Evolutionary conservation across 202 grass and related monocot genomes (phyloP), one percentile per base, ranked within the genome.

Genomic region (Brachypodium distachyon): DNA sequence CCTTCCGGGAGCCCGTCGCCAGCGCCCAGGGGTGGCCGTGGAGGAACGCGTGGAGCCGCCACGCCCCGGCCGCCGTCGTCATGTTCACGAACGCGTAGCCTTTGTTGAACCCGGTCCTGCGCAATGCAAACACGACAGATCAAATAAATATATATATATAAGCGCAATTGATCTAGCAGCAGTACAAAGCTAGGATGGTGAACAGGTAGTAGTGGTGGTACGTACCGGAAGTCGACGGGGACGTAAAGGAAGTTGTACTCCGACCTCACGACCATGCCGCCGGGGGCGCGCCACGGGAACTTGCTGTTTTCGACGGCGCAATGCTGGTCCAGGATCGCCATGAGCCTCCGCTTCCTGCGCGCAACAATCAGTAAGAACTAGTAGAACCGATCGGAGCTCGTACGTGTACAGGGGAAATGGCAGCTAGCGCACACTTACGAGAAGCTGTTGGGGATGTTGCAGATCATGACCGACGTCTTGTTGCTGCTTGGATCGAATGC

Each of bases 11-110:
- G 4, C 67, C 17, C 12, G n/a, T n/a, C n/a, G 1, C 11, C 18
- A 47, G 17, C 21, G 11, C 53, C 93, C 93, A 92, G 0, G 2
- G 18, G 23, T 86, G 46, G 0, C 49, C 47, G 5, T 92, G 54
- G 0, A 96, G 74, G 22, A 77, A 10, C 0, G 10, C 18, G 23
- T 60, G 67, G 0, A 92, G 75, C 39, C 89, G 71, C 0, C 34
- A 12, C 0, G 82, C 93, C 7, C 77, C 89, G 0, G 38, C 50
- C 17, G 84, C 40, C 60, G 73, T 75, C 0, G 93, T 96, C 29
- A 90, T 60, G 44, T 96, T 96, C 0, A 96, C 84, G n/a, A 96
- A 96, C 0, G 75, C 82, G 52, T 88, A 96, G 0, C 93, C 93
- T 16, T 81, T 83, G 53, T 96, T 96, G 60, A 56, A 71, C 1